phyloP scores from a whole-genome alignment of 306 rosid genomes.

The Argentina anserina region DNA sequence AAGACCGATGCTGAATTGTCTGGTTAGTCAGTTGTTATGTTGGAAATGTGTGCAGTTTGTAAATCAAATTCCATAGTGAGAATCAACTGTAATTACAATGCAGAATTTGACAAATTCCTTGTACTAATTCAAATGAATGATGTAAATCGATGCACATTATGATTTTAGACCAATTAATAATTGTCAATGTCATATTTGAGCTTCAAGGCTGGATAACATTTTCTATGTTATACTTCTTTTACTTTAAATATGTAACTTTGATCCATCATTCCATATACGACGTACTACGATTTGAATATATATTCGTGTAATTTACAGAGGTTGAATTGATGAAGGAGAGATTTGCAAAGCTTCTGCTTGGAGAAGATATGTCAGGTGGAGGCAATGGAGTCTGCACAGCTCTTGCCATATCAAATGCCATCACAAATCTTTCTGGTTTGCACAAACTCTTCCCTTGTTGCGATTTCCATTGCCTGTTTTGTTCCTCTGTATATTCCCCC shows the following conservation, averaged over 20 bases:
- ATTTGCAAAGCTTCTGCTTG: slow-evolving; percentile 48
- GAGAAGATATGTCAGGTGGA: slow-evolving; percentile 56
- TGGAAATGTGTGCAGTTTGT: neutral
- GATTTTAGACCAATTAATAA: neutral
- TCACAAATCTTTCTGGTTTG: slow-evolving; percentile 48
- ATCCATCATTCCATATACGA: neutral
- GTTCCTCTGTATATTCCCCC: neutral
- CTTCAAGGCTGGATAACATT: neutral
- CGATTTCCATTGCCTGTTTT: neutral
- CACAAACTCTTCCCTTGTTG: neutral
- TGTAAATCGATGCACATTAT: neutral
- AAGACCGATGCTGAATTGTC: slow-evolving; percentile 19
- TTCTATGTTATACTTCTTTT: neutral
- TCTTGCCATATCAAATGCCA: slow-evolving; percentile 47
- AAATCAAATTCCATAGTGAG: neutral
- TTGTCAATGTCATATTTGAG: neutral
- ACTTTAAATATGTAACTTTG: neutral
- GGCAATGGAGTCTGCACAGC: slow-evolving; percentile 47
- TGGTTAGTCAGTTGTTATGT: slow-evolving; percentile 24
- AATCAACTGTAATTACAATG: neutral
- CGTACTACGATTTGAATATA: neutral
- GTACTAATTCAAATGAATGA: neutral
- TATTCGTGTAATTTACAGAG: slow-evolving; percentile 18
- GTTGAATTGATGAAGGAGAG: slow-evolving; percentile 46
- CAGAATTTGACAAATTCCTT: neutral